These are phyloP conservation scores for Solanum hybrid DNA, from an alignment of 305 asterid species.

Conservation along the genomic window DNA sequence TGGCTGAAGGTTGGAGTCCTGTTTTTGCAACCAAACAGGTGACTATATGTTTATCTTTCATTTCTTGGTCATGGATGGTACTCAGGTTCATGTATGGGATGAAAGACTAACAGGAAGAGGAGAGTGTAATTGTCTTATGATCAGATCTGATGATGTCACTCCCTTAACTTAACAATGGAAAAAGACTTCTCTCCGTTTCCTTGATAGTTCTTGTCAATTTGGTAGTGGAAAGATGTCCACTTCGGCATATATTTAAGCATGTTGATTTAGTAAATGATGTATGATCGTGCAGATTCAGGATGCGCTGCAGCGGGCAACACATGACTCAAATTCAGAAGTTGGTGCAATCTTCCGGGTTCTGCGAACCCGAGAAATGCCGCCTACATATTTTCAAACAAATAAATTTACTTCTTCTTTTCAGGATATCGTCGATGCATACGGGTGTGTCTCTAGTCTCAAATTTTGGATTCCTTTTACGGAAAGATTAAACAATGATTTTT, in stretches of 20 bases:
- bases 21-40: conserved; percentile 87
- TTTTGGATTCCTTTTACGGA: background rate
- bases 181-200: background rate
- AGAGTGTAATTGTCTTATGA: background rate
- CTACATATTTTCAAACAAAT: conserved; percentile 88
- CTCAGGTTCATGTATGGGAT: background rate
- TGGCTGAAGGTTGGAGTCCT: conserved; percentile 99
- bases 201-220: background rate
- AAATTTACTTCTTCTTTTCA: conserved; percentile 85
- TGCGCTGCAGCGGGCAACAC: conserved; percentile 67
- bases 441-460: conserved; percentile 48
- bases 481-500: background rate
- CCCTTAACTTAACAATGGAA: background rate
- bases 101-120: conserved; percentile 1
- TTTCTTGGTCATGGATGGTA: background rate
- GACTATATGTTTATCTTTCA: background rate
- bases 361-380: conserved; percentile 89
- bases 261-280: conserved; percentile 3
- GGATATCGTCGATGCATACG: conserved; percentile 96
- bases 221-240: background rate
- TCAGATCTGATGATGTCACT: background rate
- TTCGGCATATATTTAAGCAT: background rate
- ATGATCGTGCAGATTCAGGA: conserved; percentile 66
- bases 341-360: conserved; percentile 87
- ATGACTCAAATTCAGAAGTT: conserved; percentile 87